A percentile compares a stretch with the other conserved stretches of the same genome.
Evolutionary conservation across 352 stramenopile species (phyloP).

Genomic region (Phytophthora pisi): DNA sequence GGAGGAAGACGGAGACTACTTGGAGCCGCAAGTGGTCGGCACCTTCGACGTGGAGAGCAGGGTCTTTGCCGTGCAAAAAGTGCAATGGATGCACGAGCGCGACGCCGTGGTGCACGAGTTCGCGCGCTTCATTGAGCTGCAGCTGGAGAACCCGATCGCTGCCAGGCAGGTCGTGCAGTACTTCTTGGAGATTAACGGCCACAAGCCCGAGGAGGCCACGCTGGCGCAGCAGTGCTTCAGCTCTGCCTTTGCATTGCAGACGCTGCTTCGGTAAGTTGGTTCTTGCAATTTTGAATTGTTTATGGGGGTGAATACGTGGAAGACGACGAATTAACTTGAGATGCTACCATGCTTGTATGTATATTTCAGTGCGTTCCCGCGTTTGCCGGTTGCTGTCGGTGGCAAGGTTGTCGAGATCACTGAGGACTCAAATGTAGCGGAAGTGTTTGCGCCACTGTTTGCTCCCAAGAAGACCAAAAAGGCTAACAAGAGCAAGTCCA

Average conservation of each 20-base stretch:
- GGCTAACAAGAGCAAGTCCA: conserved; percentile 30
- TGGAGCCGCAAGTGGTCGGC: conserved; percentile 55
- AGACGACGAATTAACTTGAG: not conserved
- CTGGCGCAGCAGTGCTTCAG: conserved; percentile 78
- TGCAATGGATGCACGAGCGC: conserved; percentile 70
- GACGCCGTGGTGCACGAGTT: conserved; percentile 76
- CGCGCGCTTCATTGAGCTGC: conserved; percentile 73
- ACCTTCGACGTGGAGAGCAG: conserved; percentile 65
- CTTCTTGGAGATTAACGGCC: conserved; percentile 68
- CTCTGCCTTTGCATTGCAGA: conserved; percentile 79
- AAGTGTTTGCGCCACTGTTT: conserved; percentile 61
- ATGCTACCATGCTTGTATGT: not conserved
- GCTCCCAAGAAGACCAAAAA: conserved; percentile 37
- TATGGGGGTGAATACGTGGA: not conserved
- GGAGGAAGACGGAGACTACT: conserved; percentile 28
- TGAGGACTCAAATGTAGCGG: conserved; percentile 43
- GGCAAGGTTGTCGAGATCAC: conserved; percentile 53
- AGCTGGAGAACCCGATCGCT: conserved; percentile 60
- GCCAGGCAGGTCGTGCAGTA: conserved; percentile 45
- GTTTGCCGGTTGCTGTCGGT: conserved; percentile 53
- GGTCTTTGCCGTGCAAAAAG: conserved; percentile 61
- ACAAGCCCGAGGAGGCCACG: conserved; percentile 42
- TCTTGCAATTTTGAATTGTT: not conserved
- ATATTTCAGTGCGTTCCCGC: conserved; percentile 59
- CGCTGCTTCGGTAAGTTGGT: conserved; percentile 53